Percentiles rank a stretch among this genome's conserved stretches.
Conservation (phyloP, 768 basidiomycete genomes). For the Podaxis sp. region DNA sequence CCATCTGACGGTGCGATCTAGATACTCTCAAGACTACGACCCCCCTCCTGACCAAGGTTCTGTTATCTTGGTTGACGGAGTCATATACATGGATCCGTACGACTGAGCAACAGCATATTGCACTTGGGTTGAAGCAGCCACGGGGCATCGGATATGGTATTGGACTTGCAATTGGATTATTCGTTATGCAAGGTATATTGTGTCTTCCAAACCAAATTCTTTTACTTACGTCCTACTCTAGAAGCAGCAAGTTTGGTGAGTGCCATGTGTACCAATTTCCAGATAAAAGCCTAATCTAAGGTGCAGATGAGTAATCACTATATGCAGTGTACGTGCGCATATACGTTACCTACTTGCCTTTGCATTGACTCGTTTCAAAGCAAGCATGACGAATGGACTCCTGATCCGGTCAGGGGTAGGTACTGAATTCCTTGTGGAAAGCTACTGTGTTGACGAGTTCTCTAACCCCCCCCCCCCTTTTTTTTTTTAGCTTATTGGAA, state of each 20-base stretch:
- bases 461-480: not conserved
- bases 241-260: constrained; percentile 42
- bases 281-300: not conserved
- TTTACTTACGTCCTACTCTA: constrained; percentile 14
- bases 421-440: not conserved
- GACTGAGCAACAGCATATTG: constrained; percentile 35
- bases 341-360: not conserved
- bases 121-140: constrained; percentile 34
- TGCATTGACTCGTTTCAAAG: constrained; percentile 22
- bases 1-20: constrained; percentile 7
- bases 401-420: constrained; percentile 48
- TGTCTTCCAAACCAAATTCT: not conserved
- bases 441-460: not conserved
- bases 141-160: constrained; percentile 60
- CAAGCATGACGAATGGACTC: constrained; percentile 47
- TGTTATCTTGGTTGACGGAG: constrained; percentile 58
- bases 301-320: constrained; percentile 46
- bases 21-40: constrained; percentile 53
- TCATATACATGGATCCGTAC: constrained; percentile 43
- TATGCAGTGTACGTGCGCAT: constrained; percentile 31
- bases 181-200: constrained; percentile 56
- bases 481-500: constrained; percentile 35
- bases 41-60: constrained; percentile 56
- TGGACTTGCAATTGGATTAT: constrained; percentile 57
- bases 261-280: constrained; percentile 5